These are phyloP conservation scores for Metschnikowia borealis DNA, from an alignment of 805 yeast species.

Conservation along the genomic window DNA sequence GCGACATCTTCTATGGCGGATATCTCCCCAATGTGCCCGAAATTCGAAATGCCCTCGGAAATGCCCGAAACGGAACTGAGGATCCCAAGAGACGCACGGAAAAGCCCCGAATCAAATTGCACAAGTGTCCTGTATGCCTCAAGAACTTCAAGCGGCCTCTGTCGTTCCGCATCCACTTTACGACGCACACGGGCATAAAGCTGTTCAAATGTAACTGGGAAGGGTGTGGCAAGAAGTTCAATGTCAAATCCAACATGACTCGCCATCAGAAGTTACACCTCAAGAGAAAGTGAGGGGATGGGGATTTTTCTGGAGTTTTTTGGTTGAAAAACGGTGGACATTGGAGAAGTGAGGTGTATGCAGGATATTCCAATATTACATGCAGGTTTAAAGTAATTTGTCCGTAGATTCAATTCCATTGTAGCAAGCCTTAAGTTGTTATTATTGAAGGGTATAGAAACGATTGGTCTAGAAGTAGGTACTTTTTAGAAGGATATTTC, in stretches of 20 bases:
- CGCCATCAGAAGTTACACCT: constrained; percentile 70
- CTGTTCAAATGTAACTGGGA: constrained; percentile 43
- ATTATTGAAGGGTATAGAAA: too few relatives aligned
- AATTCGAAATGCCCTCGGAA: not conserved
- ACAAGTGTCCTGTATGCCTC: constrained; percentile 50
- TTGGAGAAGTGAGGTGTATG: too few relatives aligned
- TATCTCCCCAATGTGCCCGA: too few relatives aligned
- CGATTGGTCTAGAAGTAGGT: too few relatives aligned
- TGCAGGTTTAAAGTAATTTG: too few relatives aligned
- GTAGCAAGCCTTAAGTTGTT: too few relatives aligned
- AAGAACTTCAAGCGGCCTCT: constrained; percentile 81
- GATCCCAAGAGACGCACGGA: not conserved
- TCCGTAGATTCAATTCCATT: too few relatives aligned
- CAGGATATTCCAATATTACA: too few relatives aligned
- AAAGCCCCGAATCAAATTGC: not conserved
- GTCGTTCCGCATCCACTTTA: constrained; percentile 71
- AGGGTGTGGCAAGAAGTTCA: constrained; percentile 64
- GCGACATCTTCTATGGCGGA: too few relatives aligned
- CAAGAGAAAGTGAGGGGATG: constrained; percentile 5
- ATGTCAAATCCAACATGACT: constrained; percentile 76
- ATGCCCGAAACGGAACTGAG: not conserved
- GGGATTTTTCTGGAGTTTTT: too few relatives aligned
- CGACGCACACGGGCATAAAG: constrained; percentile 57
- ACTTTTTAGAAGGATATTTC: too few relatives aligned
- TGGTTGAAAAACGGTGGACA: too few relatives aligned